These are phyloP conservation scores for Lotmaria passim DNA, from an alignment of 208 protist species.

Conservation along the genomic window DNA sequence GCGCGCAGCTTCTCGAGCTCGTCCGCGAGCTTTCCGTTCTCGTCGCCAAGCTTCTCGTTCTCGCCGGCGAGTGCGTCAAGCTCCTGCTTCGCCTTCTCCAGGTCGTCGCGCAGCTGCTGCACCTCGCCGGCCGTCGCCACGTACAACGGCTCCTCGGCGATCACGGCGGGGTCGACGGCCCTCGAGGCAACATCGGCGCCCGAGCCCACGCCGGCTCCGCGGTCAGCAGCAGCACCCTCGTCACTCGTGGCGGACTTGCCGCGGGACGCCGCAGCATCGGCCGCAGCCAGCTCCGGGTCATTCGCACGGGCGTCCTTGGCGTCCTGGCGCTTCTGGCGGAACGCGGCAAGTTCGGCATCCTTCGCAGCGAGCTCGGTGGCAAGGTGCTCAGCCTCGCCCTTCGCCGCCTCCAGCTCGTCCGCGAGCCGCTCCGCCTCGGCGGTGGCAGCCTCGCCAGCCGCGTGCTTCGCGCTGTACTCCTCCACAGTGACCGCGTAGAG, in stretches of 20 bases:
- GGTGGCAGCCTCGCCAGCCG: background rate
- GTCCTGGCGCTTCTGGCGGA: conserved; percentile 18
- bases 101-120: conserved; percentile 5
- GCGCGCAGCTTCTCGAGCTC: conserved; percentile 1
- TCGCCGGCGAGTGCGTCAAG: too few relatives aligned
- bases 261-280: conserved; percentile 3
- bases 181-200: conserved; percentile 3
- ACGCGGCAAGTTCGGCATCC: conserved; percentile 19
- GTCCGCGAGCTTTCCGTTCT: conserved; percentile 9
- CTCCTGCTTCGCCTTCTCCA: background rate
- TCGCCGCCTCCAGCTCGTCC: background rate
- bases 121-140: conserved; percentile 14
- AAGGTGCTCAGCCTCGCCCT: conserved; percentile 4
- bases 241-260: background rate
- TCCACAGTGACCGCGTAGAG: conserved; percentile 10
- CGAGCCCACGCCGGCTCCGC: background rate
- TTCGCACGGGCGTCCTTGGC: conserved; percentile 4
- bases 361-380: conserved; percentile 20
- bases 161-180: conserved; percentile 15
- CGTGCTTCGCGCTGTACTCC: conserved; percentile 14
- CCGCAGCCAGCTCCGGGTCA: conserved; percentile 14
- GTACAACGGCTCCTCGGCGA: conserved; percentile 27
- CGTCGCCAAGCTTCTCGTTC: background rate
- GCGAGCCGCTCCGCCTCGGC: conserved; percentile 4
- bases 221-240: background rate